These are phyloP conservation scores for Russula emetica DNA, from an alignment of 768 basidiomycete species.

Conservation along the genomic window DNA sequence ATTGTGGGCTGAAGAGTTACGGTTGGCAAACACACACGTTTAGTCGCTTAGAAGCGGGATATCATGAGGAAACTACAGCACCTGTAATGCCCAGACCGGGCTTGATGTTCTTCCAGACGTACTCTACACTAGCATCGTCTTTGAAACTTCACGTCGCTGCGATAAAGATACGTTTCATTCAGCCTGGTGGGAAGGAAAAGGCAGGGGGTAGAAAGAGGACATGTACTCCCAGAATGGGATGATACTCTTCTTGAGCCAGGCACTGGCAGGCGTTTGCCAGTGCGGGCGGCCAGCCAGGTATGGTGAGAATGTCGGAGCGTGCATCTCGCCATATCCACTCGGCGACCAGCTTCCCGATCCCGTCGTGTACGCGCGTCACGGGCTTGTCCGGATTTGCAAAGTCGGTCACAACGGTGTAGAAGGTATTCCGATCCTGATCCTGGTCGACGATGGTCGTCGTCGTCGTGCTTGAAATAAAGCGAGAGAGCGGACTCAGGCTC, in stretches of 20 bases:
- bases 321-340: conserved; percentile 27
- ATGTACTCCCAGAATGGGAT: conserved; percentile 24
- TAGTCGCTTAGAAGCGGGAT: neutral
- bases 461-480: conserved; percentile 19
- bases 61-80: neutral
- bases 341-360: conserved; percentile 22
- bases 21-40: neutral
- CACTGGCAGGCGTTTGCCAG: conserved; percentile 16
- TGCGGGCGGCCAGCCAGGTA: conserved; percentile 12
- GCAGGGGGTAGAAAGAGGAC: neutral
- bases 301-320: conserved; percentile 27
- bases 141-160: conserved; percentile 23
- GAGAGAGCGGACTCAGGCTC: conserved; percentile 6
- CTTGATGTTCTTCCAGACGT: conserved; percentile 22
- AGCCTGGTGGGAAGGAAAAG: neutral
- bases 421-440: conserved; percentile 1
- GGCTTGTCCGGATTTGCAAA: conserved; percentile 17
- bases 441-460: conserved; percentile 26
- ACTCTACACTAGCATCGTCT: conserved; percentile 22
- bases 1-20: conserved; percentile 23
- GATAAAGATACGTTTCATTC: neutral
- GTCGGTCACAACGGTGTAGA: conserved; percentile 26
- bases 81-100: conserved; percentile 23
- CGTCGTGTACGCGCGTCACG: conserved; percentile 19
- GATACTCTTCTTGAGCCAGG: conserved; percentile 27